Base-by-base conservation (phyloP, 2,329 filamentous ascomycete genomes). In the Fusarium veterinarium region DNA sequence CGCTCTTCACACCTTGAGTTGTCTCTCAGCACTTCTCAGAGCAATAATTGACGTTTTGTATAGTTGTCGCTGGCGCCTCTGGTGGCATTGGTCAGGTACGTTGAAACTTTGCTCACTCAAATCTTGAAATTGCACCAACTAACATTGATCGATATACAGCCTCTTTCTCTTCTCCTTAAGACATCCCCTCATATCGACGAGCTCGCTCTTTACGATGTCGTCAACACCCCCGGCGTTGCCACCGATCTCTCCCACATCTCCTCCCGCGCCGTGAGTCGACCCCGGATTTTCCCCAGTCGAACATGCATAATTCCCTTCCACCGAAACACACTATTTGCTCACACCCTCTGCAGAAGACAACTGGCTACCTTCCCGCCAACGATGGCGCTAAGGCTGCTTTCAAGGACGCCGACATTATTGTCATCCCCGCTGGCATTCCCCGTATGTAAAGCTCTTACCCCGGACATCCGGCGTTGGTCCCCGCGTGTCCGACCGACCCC, bases 161-260 rank as follows among this genome's bases (percentile, higher is more conserved):
- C 96, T 77, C 90, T 99, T 80, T 99, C 96, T 75, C 93, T 99
- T 77, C 93, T 99, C 79, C 90, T 98, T 83, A 99, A 99, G 91
- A 91, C 93, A 76, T 93, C 89, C 81, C 93, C 95, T 75, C 91
- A 94, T 80, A 89, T 99, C 80, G 92, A 95, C 80, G 94, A 98
- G 87, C 93, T 99, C 79, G 89, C 95, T 70, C 93, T 99, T 79
- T 99, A 98, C 89, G 96, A 99, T 97, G 95, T 99, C 76, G 95
- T 98, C 85, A 98, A 98, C 90, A 97, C 95, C 56, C 95, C 95
- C 78, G 96, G 96, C 85, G 96, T 99, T 81, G 94, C 95, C 75
- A 91, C 95, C 80, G 96, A 99, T 83, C 91, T 99, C 69, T 98
- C 95, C 69, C 96, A 99, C 89, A 98, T 99, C 85, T 97, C 95